Evolutionary conservation across 1,284 basidiomycete species (phyloP).

Genomic region (Peniophora sp.): DNA sequence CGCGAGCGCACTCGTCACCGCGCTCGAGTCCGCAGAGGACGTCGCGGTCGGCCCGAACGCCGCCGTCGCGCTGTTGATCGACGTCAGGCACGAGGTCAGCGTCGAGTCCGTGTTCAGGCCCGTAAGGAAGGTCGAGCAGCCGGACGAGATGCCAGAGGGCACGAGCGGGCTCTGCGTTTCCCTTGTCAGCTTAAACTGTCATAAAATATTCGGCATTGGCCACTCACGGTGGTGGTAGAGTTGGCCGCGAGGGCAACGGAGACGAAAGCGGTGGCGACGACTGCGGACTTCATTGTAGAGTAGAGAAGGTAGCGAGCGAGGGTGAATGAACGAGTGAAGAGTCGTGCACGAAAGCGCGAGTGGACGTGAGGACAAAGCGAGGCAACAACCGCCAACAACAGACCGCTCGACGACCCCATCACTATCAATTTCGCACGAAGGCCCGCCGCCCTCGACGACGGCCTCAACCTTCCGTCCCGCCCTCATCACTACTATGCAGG

Average conservation of each 20-base stretch:
- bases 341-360: too few relatives aligned
- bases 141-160: slow-evolving; percentile 51
- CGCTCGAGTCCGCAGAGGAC: slow-evolving; percentile 30
- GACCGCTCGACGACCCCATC: too few relatives aligned
- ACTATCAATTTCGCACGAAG: too few relatives aligned
- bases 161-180: slow-evolving; percentile 39
- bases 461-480: too few relatives aligned
- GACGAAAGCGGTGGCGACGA: slow-evolving; percentile 36
- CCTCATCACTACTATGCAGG: too few relatives aligned
- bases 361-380: too few relatives aligned
- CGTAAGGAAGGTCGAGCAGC: slow-evolving; percentile 56
- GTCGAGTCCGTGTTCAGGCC: slow-evolving; percentile 53
- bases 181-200: slow-evolving; percentile 1
- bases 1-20: slow-evolving; percentile 40
- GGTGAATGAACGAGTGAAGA: not conserved
- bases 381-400: too few relatives aligned
- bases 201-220: slow-evolving; percentile 4
- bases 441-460: too few relatives aligned
- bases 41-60: slow-evolving; percentile 46
- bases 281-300: slow-evolving; percentile 41
- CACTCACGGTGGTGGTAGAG: slow-evolving; percentile 4
- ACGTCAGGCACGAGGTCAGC: slow-evolving; percentile 53
- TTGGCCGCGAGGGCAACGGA: slow-evolving; percentile 32
- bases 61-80: slow-evolving; percentile 58
- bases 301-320: not conserved